phyloP scores from a whole-genome alignment of 2,329 filamentous ascomycete species.

The Colletotrichum shisoi region DNA sequence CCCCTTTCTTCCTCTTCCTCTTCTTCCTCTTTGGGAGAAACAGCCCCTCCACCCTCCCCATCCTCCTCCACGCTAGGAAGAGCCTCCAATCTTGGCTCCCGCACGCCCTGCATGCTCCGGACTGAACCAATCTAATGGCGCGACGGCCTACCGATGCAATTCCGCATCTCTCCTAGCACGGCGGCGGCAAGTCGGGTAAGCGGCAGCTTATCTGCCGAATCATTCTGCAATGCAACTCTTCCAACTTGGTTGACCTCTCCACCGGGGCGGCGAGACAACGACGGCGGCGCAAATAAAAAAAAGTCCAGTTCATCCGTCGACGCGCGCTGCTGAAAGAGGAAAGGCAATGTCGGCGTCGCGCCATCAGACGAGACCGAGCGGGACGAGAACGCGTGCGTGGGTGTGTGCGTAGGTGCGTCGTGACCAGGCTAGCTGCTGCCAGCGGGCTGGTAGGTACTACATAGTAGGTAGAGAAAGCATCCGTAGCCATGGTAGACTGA shows the following conservation, averaged over 20 bases:
- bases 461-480: no score
- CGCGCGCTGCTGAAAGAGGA: background rate
- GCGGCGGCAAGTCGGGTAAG: background rate
- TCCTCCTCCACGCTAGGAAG: background rate
- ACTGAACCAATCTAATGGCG: background rate
- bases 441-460: background rate
- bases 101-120: constrained; percentile 12
- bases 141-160: background rate
- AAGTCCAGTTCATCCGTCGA: background rate
- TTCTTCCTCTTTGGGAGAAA: background rate
- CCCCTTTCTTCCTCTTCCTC: background rate
- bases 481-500: no score
- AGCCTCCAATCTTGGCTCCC: constrained; percentile 39
- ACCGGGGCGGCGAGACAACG: background rate
- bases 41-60: no score
- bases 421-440: background rate
- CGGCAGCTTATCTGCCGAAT: background rate
- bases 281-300: background rate
- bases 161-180: background rate
- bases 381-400: background rate
- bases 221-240: background rate
- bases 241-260: no score
- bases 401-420: background rate
- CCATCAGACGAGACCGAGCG: constrained; percentile 8
- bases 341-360: background rate